phyloP scores from a whole-genome alignment of 2,329 filamentous ascomycete genomes.

The Allantophomopsis cytisporea region DNA sequence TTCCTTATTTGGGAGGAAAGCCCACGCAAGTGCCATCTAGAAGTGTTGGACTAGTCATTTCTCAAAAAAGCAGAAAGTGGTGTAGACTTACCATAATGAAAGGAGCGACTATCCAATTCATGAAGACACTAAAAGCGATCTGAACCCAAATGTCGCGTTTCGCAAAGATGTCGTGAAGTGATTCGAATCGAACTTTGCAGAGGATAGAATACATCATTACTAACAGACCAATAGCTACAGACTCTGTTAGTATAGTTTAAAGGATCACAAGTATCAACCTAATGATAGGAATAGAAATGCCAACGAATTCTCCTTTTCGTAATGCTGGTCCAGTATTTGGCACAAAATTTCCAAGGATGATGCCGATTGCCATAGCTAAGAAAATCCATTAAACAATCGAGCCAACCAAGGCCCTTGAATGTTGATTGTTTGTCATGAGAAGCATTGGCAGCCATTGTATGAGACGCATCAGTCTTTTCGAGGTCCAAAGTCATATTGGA shows the following conservation, averaged over 20 bases:
- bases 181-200: constrained; percentile 74
- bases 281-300: constrained; percentile 52
- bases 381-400: constrained; percentile 46
- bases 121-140: constrained; percentile 58
- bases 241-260: neutral
- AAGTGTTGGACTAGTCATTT: constrained; percentile 16
- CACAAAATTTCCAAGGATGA: constrained; percentile 50
- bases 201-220: constrained; percentile 94
- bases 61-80: constrained; percentile 2
- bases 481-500: too few relatives aligned
- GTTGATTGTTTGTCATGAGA: too few relatives aligned
- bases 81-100: constrained; percentile 48
- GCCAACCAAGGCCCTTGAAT: constrained; percentile 27
- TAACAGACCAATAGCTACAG: constrained; percentile 58
- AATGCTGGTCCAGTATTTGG: constrained; percentile 36
- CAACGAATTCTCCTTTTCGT: constrained; percentile 46
- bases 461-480: too few relatives aligned
- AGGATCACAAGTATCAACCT: constrained; percentile 9
- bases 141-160: constrained; percentile 60
- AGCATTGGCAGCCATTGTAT: too few relatives aligned
- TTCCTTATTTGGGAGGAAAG: constrained; percentile 44
- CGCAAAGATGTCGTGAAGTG: constrained; percentile 51
- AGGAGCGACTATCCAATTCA: constrained; percentile 78
- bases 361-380: constrained; percentile 51
- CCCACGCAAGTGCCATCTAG: constrained; percentile 46